phyloP scores from a whole-genome alignment of 2,329 filamentous ascomycete genomes.

The Trichoderma lentiforme region DNA sequence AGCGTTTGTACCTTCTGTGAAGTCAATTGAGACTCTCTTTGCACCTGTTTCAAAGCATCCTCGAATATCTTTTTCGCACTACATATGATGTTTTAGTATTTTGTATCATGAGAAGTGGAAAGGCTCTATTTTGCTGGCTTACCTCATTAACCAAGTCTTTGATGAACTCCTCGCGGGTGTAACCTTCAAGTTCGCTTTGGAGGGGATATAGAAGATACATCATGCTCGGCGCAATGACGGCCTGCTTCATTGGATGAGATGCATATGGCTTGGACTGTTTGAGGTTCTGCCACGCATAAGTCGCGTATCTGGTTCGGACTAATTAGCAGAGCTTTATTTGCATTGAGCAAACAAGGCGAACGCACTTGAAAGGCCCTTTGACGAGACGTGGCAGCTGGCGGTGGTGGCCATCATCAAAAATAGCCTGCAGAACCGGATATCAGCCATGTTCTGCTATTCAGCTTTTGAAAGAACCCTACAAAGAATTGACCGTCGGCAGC shows the following conservation, averaged over 20 bases:
- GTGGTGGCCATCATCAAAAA: constrained; percentile 19
- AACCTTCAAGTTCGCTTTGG: constrained; percentile 16
- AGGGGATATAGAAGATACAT: constrained; percentile 18
- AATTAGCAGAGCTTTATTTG: neutral
- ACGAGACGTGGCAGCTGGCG: constrained; percentile 18
- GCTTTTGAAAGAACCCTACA: neutral
- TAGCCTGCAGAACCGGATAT: neutral
- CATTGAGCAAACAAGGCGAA: neutral
- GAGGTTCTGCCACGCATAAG: constrained; percentile 17
- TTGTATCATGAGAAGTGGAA: neutral
- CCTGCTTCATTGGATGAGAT: constrained; percentile 16
- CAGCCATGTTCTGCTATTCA: neutral
- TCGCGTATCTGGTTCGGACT: neutral
- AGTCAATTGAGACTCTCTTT: constrained; percentile 19
- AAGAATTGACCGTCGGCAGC: constrained; percentile 18
- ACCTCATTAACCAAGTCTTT: constrained; percentile 17
- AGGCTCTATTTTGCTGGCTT: neutral
- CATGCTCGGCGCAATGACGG: constrained; percentile 18
- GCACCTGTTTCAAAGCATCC: constrained; percentile 19
- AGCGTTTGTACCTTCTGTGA: constrained; percentile 16
- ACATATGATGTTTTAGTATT: neutral
- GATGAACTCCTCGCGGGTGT: constrained; percentile 9
- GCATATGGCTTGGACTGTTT: constrained; percentile 14
- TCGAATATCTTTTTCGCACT: constrained; percentile 20
- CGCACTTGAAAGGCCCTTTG: constrained; percentile 18